Percentiles rank a stretch among this genome's conserved stretches.
Conservation (phyloP, 257 asterid genomes). For the Agastache rugosa region DNA sequence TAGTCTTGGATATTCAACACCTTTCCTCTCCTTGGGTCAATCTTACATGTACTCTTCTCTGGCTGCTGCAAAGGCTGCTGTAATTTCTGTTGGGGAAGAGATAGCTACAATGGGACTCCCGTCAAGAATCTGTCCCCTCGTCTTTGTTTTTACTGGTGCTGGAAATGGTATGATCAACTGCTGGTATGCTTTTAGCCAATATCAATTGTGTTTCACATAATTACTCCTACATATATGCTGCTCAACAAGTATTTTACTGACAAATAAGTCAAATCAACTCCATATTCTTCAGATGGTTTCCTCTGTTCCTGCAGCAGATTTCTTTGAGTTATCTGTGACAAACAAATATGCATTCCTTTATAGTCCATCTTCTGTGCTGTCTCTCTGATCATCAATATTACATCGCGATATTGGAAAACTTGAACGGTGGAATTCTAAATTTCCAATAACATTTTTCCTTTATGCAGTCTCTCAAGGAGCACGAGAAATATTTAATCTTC, state of each 20-base stretch:
- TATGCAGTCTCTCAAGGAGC: slow-evolving; percentile 89
- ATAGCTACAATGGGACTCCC: slow-evolving; percentile 93
- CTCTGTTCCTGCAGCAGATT: background rate
- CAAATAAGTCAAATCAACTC: background rate
- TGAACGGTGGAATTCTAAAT: background rate
- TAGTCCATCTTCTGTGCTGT: background rate
- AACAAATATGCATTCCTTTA: slow-evolving; percentile 7
- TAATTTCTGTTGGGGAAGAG: slow-evolving; percentile 95
- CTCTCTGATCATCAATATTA: slow-evolving; percentile 1
- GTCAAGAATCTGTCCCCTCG: slow-evolving; percentile 80
- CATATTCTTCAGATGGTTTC: slow-evolving; percentile 10
- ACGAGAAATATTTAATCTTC: slow-evolving; percentile 89
- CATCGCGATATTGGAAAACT: background rate
- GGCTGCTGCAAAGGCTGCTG: slow-evolving; percentile 97
- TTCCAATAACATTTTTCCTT: slow-evolving; percentile 5
- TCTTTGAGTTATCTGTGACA: slow-evolving; percentile 19
- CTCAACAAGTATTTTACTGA: background rate
- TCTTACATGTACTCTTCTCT: slow-evolving; percentile 96
- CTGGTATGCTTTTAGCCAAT: slow-evolving; percentile 19
- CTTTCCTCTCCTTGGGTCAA: slow-evolving; percentile 85
- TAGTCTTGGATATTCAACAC: slow-evolving; percentile 92
- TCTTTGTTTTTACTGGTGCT: slow-evolving; percentile 86
- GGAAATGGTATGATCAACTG: slow-evolving; percentile 76
- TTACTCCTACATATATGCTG: slow-evolving; percentile 5
- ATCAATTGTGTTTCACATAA: background rate